Evolutionary conservation across 2,329 filamentous ascomycete species (phyloP).

Genomic region (Parascedosporium putredinis): DNA sequence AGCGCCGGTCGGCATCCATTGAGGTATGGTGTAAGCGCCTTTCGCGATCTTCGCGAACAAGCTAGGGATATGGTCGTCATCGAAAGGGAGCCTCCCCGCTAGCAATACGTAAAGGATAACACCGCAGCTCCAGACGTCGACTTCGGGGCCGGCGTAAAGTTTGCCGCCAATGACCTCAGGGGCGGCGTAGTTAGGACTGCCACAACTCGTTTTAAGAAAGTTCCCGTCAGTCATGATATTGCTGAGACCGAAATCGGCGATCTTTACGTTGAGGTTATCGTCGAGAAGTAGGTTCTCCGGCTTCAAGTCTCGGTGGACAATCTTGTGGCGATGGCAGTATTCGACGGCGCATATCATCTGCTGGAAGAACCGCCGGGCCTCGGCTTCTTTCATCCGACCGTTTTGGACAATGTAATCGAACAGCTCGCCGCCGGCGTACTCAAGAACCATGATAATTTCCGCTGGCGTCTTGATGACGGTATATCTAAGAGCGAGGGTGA

Average conservation of each 20-base stretch:
- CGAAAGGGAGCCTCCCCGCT: conserved; percentile 79
- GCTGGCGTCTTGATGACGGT: conserved; percentile 91
- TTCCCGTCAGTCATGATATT: conserved; percentile 99
- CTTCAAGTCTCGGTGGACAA: conserved; percentile 94
- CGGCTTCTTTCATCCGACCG: conserved; percentile 79
- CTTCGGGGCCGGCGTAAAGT: conserved; percentile 91
- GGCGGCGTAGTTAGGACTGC: conserved; percentile 95
- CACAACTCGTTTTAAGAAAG: conserved; percentile 96
- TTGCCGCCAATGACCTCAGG: conserved; percentile 97
- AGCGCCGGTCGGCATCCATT: conserved; percentile 80
- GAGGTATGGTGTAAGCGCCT: conserved; percentile 84
- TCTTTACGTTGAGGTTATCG: conserved; percentile 95
- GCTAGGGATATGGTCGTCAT: conserved; percentile 96
- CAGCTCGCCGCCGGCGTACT: conserved; percentile 91
- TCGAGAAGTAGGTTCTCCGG: conserved; percentile 94
- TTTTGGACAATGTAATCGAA: conserved; percentile 98
- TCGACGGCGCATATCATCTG: conserved; percentile 98
- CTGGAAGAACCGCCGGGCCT: conserved; percentile 96
- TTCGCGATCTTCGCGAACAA: conserved; percentile 96
- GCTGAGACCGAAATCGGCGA: conserved; percentile 95
- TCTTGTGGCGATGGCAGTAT: conserved; percentile 98
- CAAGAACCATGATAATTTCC: conserved; percentile 98
- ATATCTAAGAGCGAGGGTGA: conserved; percentile 46
- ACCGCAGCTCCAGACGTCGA: conserved; percentile 96
- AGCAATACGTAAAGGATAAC: conserved; percentile 81